These are phyloP conservation scores for Gynochthodes officinalis DNA, from an alignment of 257 asterid species.

Conservation along the genomic window DNA sequence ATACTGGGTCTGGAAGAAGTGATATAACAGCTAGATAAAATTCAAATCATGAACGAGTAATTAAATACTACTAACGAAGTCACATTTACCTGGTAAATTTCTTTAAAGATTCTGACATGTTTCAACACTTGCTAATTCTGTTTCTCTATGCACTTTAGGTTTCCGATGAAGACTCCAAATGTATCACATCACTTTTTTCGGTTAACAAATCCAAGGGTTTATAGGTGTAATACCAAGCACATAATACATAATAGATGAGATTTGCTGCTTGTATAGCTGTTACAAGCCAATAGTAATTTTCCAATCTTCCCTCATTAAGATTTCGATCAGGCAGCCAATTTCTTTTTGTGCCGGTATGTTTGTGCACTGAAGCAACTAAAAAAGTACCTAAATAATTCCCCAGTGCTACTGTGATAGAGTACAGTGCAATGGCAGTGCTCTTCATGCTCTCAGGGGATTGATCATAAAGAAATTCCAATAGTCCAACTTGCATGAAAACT, in stretches of 20 bases:
- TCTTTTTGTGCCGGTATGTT: constrained; percentile 36
- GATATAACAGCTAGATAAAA: too few species aligned
- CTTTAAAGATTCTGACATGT: background rate
- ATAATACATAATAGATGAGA: constrained; percentile 44
- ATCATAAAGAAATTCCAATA: constrained; percentile 64
- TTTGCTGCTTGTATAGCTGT: constrained; percentile 55
- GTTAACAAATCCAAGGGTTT: constrained; percentile 3
- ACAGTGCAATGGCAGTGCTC: constrained; percentile 64
- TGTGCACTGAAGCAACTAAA: constrained; percentile 53
- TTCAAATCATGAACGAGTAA: too few species aligned
- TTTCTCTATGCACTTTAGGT: background rate
- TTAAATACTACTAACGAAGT: too few species aligned
- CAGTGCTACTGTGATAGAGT: constrained; percentile 49
- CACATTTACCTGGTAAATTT: too few species aligned
- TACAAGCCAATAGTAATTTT: constrained; percentile 60
- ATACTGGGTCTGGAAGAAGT: too few species aligned
- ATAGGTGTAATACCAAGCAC: constrained; percentile 50
- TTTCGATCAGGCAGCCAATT: constrained; percentile 77
- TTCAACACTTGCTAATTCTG: background rate
- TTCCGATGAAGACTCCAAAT: constrained; percentile 29
- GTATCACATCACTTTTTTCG: constrained; percentile 24
- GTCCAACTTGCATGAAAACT: constrained; percentile 65
- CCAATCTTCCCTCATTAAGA: constrained; percentile 60
- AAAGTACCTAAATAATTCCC: constrained; percentile 61
- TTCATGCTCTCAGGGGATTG: constrained; percentile 87